Percentiles rank a stretch among this genome's conserved stretches.
These are phyloP conservation scores for Cladosporium oxysporum DNA, from an alignment of 2,329 filamentous ascomycete genomes.

Conservation along the genomic window DNA sequence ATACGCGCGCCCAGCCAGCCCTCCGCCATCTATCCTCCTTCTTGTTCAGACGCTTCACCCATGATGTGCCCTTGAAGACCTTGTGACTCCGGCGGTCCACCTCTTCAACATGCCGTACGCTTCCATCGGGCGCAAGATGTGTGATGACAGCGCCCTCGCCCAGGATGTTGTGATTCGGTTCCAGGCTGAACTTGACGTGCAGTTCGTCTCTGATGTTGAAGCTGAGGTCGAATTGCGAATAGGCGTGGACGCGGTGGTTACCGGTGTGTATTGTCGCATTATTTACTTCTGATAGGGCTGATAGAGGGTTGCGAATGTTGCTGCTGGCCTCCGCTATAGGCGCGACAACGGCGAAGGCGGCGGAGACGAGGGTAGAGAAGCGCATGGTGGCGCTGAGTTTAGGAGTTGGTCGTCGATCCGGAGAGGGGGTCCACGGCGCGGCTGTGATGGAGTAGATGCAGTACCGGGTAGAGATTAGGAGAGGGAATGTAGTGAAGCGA, in stretches of 20 bases:
- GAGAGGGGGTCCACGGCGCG: background rate
- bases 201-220: constrained; percentile 71
- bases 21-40: constrained; percentile 67
- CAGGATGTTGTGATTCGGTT: constrained; percentile 90
- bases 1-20: constrained; percentile 84
- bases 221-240: constrained; percentile 80
- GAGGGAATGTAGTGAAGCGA: constrained; percentile 2
- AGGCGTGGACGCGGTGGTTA: constrained; percentile 74
- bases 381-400: constrained; percentile 23
- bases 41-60: constrained; percentile 60
- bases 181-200: constrained; percentile 74
- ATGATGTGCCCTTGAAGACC: constrained; percentile 80
- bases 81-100: constrained; percentile 74
- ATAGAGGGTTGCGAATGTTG: constrained; percentile 72
- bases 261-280: constrained; percentile 76
- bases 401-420: constrained; percentile 13
- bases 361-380: constrained; percentile 24
- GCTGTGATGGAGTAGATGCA: background rate
- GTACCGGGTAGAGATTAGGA: background rate
- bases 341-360: constrained; percentile 27
- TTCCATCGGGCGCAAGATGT: constrained; percentile 71
- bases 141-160: constrained; percentile 72
- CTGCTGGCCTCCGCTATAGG: constrained; percentile 50
- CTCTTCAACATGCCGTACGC: constrained; percentile 63
- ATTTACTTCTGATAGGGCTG: constrained; percentile 70